phyloP scores from a whole-genome alignment of 2,329 filamentous ascomycete genomes.

The Phoma sp. region DNA sequence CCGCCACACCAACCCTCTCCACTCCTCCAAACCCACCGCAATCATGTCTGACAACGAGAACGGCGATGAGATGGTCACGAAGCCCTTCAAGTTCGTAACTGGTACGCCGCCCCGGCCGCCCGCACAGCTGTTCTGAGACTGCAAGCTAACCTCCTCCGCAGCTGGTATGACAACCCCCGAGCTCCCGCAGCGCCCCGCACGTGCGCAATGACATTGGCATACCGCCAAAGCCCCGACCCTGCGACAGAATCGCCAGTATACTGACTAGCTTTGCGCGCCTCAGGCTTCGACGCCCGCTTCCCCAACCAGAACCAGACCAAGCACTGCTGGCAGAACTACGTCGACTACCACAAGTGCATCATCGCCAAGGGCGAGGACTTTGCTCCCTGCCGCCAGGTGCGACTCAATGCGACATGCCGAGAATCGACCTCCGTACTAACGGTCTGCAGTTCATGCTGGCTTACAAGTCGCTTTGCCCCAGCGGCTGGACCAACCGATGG shows the following conservation, averaged over 20 bases:
- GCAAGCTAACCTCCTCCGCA: constrained; percentile 43
- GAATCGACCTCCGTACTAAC: neutral
- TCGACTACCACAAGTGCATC: constrained; percentile 99
- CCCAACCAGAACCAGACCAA: constrained; percentile 98
- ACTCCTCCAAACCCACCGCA: constrained; percentile 51
- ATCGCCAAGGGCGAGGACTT: constrained; percentile 98
- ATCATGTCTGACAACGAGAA: constrained; percentile 78
- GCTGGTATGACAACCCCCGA: constrained; percentile 47
- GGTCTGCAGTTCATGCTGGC: constrained; percentile 84
- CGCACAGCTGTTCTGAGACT: constrained; percentile 14
- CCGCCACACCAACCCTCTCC: constrained; percentile 28
- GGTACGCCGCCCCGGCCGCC: constrained; percentile 65
- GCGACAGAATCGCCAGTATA: constrained; percentile 12
- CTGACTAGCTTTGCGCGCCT: constrained; percentile 31
- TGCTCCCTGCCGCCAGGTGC: constrained; percentile 93
- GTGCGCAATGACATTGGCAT: constrained; percentile 2
- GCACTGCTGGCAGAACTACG: constrained; percentile 99
- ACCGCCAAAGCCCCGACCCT: neutral
- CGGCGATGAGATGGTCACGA: constrained; percentile 81
- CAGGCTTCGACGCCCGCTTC: constrained; percentile 98
- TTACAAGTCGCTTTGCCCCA: constrained; percentile 97
- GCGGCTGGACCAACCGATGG: constrained; percentile 92
- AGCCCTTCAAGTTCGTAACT: constrained; percentile 99
- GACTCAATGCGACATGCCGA: neutral
- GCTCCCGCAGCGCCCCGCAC: constrained; percentile 13